A percentile compares a stretch with the other conserved stretches of the same genome.
Evolutionary conservation across 768 basidiomycete species (phyloP).

Genomic region (Asterophora parasitica): DNA sequence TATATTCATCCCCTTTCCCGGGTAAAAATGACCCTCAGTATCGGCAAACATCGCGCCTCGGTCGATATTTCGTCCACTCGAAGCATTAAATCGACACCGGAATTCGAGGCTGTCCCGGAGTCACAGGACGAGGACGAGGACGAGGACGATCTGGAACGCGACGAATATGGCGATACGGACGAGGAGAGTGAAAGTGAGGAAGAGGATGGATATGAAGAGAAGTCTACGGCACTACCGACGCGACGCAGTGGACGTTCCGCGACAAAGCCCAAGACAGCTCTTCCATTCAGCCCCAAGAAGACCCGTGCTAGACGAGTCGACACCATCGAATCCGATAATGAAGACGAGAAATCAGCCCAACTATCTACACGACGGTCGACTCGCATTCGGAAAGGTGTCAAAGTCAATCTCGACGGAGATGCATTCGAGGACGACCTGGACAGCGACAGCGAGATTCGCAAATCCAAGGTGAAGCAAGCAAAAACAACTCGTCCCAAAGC

Average conservation of each 20-base stretch:
- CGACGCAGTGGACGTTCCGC: slow-evolving; percentile 20
- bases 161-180: slow-evolving; percentile 13
- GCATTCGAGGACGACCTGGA: slow-evolving; percentile 23
- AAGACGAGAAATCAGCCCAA: slow-evolving; percentile 24
- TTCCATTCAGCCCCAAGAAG: slow-evolving; percentile 70
- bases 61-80: slow-evolving; percentile 23
- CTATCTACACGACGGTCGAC: slow-evolving; percentile 43
- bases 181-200: slow-evolving; percentile 25
- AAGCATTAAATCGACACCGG: slow-evolving; percentile 21
- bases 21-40: slow-evolving; percentile 32
- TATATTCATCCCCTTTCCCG: slow-evolving; percentile 61
- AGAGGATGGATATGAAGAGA: slow-evolving; percentile 20
- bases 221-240: slow-evolving; percentile 13
- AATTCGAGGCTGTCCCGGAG: slow-evolving; percentile 24
- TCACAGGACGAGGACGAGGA: slow-evolving; percentile 32
- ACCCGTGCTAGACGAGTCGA: slow-evolving; percentile 37
- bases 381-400: slow-evolving; percentile 36
- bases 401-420: slow-evolving; percentile 30
- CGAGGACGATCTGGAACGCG: slow-evolving; percentile 23
- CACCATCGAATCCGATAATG: slow-evolving; percentile 34
- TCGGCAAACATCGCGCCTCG: slow-evolving; percentile 22
- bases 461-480: slow-evolving; percentile 13
- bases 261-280: slow-evolving; percentile 23
- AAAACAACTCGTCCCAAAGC: slow-evolving; percentile 23
- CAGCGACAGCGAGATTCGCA: slow-evolving; percentile 24